Evolutionary conservation across 2,329 filamentous ascomycete species (phyloP).

Genomic region (Alternaria conjuncta): DNA sequence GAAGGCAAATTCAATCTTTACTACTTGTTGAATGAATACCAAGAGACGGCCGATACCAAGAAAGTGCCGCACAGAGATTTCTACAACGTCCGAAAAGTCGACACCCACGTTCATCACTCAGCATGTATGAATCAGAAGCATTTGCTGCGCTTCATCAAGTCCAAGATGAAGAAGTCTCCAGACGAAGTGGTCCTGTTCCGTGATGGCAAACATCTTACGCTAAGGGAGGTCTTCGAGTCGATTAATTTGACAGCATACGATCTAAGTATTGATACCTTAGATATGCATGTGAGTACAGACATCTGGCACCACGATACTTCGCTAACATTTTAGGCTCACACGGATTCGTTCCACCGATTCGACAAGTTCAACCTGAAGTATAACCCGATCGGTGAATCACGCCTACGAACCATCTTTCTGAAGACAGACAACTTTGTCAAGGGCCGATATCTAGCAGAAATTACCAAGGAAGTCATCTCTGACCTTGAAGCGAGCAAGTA

Average conservation of each 20-base stretch:
- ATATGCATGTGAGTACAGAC: slow-evolving; percentile 82
- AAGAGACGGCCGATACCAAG: slow-evolving; percentile 97
- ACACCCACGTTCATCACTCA: slow-evolving; percentile 98
- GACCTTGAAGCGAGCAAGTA: slow-evolving; percentile 99
- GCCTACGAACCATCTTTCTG: slow-evolving; percentile 94
- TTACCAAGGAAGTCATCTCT: slow-evolving; percentile 96
- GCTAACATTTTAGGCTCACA: slow-evolving; percentile 72
- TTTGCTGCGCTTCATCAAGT: slow-evolving; percentile 96
- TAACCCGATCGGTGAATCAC: slow-evolving; percentile 94
- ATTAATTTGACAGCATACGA: slow-evolving; percentile 98
- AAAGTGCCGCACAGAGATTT: slow-evolving; percentile 97
- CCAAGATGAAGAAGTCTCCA: slow-evolving; percentile 98
- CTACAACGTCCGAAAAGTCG: slow-evolving; percentile 98
- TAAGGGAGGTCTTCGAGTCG: slow-evolving; percentile 93
- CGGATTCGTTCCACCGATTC: slow-evolving; percentile 97
- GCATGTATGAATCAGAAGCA: slow-evolving; percentile 99
- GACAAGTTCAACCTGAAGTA: slow-evolving; percentile 99
- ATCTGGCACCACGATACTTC: not conserved
- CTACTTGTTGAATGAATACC: slow-evolving; percentile 90
- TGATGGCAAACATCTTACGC: slow-evolving; percentile 88
- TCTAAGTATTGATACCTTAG: slow-evolving; percentile 94
- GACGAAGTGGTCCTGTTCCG: slow-evolving; percentile 92
- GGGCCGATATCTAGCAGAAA: slow-evolving; percentile 93
- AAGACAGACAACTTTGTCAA: slow-evolving; percentile 99
- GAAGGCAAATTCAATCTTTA: slow-evolving; percentile 98